Evolutionary conservation across 768 basidiomycete species (phyloP), one percentile per base, ranked within the genome.

Genomic region (Boletus rubropictus): DNA sequence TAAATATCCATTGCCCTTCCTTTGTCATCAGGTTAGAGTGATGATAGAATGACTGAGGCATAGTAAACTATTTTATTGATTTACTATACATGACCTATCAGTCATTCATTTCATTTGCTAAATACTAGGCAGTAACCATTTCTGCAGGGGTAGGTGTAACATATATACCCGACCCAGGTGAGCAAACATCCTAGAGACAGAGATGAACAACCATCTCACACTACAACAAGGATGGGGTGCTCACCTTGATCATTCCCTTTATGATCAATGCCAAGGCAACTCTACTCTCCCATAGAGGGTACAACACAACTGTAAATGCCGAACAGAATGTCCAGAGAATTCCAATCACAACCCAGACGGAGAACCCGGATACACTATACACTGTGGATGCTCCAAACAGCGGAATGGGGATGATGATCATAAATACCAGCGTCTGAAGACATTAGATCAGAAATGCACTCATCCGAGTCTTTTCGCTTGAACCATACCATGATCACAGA

Each of bases 311-410:
- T 7, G 79, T 70, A 50, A 84, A 74, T 4, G 81, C 72, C 1
- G 89, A 91, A 42, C 75, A 70, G 67, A 94, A 93, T 18, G 84
- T 72, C 92, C 92, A 96, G 29, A 84, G 69, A 49, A 96, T 83
- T 2, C 87, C 85, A 46, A 94, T 70, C 35, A 78, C 68, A 7
- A 95, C 84, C 91, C 91, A 96, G 0, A 78, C 84, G 0, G 80
- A 77, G 48, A 90, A 73, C 5, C 86, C 87, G 9, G 66, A 55
- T 33, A 77, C 72, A 20, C 77, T 74, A 51, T 80, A 92, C 20
- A 92, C 69, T 25, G 86, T 84, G 34, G 77, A 75, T 0, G 89
- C 82, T 62, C 86, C 88, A 74, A 95, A 95, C 7, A 94, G 72
- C 3, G 91, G 91, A 2, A 96, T 66, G 0, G 92, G 94, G 44